These are phyloP conservation scores for Aspergillus homomorphus DNA, from an alignment of 495 filamentous ascomycete genomes.

Conservation along the genomic window DNA sequence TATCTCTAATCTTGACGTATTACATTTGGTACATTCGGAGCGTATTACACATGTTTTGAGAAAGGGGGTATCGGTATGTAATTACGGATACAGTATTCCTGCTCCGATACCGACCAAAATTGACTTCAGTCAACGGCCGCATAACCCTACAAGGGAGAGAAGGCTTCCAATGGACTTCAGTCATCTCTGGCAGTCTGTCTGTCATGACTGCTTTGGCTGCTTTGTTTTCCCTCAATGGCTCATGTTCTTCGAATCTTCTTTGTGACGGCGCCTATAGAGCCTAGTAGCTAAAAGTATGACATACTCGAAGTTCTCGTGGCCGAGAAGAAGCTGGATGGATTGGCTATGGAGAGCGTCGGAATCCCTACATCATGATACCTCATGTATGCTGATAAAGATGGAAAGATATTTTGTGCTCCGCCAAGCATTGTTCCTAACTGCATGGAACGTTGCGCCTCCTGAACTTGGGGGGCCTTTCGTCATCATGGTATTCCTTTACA, in stretches of 20 bases:
- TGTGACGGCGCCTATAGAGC: background rate
- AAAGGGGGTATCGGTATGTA: background rate
- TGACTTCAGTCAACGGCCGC: background rate
- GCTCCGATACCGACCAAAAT: background rate
- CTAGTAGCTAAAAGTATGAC: too few relatives aligned
- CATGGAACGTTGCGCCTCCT: slow-evolving; percentile 32
- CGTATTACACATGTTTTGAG: too few relatives aligned
- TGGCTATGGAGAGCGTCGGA: too few relatives aligned
- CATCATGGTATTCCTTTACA: slow-evolving; percentile 6
- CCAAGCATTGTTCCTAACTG: slow-evolving; percentile 24
- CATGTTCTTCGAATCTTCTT: background rate
- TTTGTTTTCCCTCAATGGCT: background rate
- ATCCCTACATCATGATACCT: background rate
- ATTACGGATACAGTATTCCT: background rate
- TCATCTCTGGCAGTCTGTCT: background rate
- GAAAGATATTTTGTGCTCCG: background rate
- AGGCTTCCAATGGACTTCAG: background rate
- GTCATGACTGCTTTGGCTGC: background rate
- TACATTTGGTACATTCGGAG: too few relatives aligned
- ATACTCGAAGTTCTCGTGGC: too few relatives aligned
- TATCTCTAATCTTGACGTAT: background rate
- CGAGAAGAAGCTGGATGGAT: background rate
- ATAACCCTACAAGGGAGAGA: background rate
- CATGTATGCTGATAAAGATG: background rate
- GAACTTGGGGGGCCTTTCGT: slow-evolving; percentile 16